Conservation (phyloP, 2,329 filamentous ascomycete species). For the Ascochyta fabae region DNA sequence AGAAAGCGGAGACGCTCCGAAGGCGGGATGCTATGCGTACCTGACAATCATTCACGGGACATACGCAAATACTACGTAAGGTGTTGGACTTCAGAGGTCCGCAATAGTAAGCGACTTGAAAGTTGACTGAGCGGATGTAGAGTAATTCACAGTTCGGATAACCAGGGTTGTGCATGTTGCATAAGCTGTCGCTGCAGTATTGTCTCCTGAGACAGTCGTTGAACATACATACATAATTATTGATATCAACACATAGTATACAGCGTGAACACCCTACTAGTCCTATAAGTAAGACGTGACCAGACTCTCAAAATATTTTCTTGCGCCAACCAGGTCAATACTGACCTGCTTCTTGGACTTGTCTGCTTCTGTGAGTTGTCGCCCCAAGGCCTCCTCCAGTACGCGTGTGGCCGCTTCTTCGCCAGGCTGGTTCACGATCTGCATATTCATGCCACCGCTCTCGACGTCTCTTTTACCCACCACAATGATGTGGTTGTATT, state of each 20-base stretch:
- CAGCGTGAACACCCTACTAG: not conserved
- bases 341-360: constrained; percentile 23
- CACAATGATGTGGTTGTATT: constrained; percentile 76
- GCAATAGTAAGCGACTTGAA: not conserved
- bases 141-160: not conserved
- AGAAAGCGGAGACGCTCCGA: not conserved
- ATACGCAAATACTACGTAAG: constrained; percentile 2
- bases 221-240: not conserved
- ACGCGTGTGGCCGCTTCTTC: constrained; percentile 29
- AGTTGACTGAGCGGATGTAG: not conserved
- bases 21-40: not conserved
- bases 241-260: not conserved
- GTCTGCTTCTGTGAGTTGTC: constrained; percentile 22
- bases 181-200: not conserved
- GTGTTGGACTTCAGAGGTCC: not conserved
- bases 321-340: constrained; percentile 27
- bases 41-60: not conserved
- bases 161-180: not conserved
- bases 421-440: constrained; percentile 49
- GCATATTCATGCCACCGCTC: constrained; percentile 33
- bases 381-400: constrained; percentile 44
- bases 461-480: constrained; percentile 60
- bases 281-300: constrained; percentile 36
- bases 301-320: constrained; percentile 41
- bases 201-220: not conserved